Percentiles rank a stretch among this genome's conserved stretches.
phyloP scores from a whole-genome alignment of 176 grass and related monocot species.

The Oryza rufipogon region DNA sequence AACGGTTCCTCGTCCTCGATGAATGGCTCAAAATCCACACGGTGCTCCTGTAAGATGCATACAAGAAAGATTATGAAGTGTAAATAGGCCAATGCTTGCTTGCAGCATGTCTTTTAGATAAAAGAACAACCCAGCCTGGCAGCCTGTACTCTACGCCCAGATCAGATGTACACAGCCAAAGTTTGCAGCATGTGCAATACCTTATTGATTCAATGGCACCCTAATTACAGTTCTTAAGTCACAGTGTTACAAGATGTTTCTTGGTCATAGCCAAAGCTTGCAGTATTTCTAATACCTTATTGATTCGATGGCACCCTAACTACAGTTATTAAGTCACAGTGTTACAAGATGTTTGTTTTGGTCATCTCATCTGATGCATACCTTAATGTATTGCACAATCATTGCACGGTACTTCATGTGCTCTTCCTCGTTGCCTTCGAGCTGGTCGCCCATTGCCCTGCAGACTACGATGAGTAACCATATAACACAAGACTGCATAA shows the following conservation, averaged over 20 bases:
- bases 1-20: conserved; percentile 93
- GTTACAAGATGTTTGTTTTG: neutral
- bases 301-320: too few relatives aligned
- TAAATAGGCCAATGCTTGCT: neutral
- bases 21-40: conserved; percentile 86
- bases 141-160: too few relatives aligned
- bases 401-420: conserved; percentile 85
- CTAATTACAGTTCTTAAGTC: neutral
- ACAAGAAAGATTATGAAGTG: conserved; percentile 16
- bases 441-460: conserved; percentile 94
- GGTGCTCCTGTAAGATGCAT: conserved; percentile 53
- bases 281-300: too few relatives aligned
- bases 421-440: conserved; percentile 81
- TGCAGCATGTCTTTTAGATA: neutral
- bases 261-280: too few relatives aligned
- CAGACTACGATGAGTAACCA: conserved; percentile 58
- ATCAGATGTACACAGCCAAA: too few relatives aligned
- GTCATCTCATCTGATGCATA: conserved; percentile 35
- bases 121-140: too few relatives aligned
- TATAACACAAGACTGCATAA: conserved; percentile 37
- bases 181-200: too few relatives aligned
- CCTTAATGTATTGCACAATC: conserved; percentile 82
- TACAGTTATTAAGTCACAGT: too few relatives aligned
- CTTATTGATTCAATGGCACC: neutral
- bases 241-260: too few relatives aligned